A percentile compares a stretch with the other conserved stretches of the same genome.
Evolutionary conservation across 2,329 filamentous ascomycete genomes (phyloP).

Genomic region (Parafenestella ontariensis): DNA sequence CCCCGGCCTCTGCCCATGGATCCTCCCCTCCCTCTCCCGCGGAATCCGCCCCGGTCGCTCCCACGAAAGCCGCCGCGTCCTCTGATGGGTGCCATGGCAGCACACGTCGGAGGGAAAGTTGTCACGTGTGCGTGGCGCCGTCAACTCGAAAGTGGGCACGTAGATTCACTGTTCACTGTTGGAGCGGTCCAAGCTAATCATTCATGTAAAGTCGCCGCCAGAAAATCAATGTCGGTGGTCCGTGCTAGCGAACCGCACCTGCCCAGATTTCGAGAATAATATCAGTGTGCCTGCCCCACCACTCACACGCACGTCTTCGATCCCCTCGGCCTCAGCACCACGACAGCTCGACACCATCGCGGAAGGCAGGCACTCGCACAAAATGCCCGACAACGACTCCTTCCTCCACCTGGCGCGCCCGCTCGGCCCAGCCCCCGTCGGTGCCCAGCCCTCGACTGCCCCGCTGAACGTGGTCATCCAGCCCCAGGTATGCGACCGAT

Average conservation of each 20-base stretch:
- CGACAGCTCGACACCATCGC: conserved; percentile 9
- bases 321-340: conserved; percentile 16
- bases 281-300: conserved; percentile 30
- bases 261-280: conserved; percentile 44
- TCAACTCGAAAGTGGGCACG: not conserved
- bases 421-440: conserved; percentile 79
- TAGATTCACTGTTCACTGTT: too few relatives aligned
- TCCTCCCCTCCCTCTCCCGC: conserved; percentile 15
- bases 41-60: conserved; percentile 19
- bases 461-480: conserved; percentile 95
- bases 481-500: conserved; percentile 74
- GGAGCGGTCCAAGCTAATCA: not conserved
- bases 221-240: conserved; percentile 31
- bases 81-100: conserved; percentile 22
- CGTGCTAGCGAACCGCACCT: conserved; percentile 41
- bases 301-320: conserved; percentile 19
- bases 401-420: conserved; percentile 96
- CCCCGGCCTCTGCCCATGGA: conserved; percentile 7
- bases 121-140: not conserved
- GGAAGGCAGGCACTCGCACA: conserved; percentile 51
- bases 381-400: conserved; percentile 82
- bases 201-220: conserved; percentile 14
- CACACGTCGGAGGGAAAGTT: not conserved
- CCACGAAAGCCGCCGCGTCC: conserved; percentile 11
- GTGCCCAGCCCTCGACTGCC: conserved; percentile 83